Evolutionary conservation across 108 stramenopile species (phyloP), one percentile per base, ranked within the genome.

Genomic region (Craspedostauros australis): DNA sequence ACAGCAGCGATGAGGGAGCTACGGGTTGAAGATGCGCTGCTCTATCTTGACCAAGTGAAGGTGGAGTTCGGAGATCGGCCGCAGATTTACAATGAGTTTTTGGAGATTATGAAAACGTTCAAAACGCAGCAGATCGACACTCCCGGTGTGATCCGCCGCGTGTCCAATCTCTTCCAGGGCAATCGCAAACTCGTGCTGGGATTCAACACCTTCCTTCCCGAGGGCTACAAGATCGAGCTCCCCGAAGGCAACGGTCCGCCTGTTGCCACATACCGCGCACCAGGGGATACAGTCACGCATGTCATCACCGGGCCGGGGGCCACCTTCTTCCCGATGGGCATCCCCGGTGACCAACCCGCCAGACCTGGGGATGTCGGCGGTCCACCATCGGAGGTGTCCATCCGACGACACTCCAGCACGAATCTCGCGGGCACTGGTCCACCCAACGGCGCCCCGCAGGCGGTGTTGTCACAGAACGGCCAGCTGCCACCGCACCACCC

Each of bases 191-290:
- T 99, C 27, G 96, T 98, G 24, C 70, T 98, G 40, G 95, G 97
- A 4, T 99, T 98, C 75, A 98, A 99, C 72, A 97, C 96, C 0
- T 99, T 99, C 60, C 56, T 99, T n/a, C 99, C 99, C 0, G 96
- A 98, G 48, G 99, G 97, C n/a, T 99, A 95, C 71, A 92, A 93
- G 57, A 99, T 99, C 60, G 96, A 96, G 43, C 56, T 95, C 24
- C 79, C 79, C 4, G 75, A 78, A 57, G 66, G 85, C 50, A 79
- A 87, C 47, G 91, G 91, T 1, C 77, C 83, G 21, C 77, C 86
- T 1, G 67, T 82, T 44, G 84, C 83, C 3, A 85, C 87, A 22
- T 93, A 80, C 62, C 70, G 85, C 18, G 86, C 84, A 51, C 90
- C 86, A 6, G 86, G 86, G 23, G 60, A 82, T 39, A 54, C 58